These are phyloP conservation scores for Paecilomyces niveus DNA, from an alignment of 2,329 filamentous ascomycete species.

Conservation along the genomic window DNA sequence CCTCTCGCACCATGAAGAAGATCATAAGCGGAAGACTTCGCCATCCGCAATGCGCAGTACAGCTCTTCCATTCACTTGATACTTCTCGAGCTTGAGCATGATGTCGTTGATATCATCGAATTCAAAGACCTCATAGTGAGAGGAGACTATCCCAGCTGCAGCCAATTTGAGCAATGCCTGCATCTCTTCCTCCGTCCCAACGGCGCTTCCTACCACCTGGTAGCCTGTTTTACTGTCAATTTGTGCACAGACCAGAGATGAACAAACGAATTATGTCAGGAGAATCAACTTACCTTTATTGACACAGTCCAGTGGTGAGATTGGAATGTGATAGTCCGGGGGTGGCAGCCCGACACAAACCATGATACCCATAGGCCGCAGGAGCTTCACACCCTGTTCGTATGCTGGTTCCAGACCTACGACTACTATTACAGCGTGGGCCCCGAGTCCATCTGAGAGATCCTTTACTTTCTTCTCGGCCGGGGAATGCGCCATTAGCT, in stretches of 20 bases:
- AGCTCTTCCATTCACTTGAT: slow-evolving; percentile 18
- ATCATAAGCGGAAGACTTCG: neutral
- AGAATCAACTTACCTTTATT: slow-evolving; percentile 19
- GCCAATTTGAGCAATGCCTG: slow-evolving; percentile 31
- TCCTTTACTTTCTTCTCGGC: slow-evolving; percentile 23
- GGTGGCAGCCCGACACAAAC: slow-evolving; percentile 35
- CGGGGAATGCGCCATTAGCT: neutral
- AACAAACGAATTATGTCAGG: neutral
- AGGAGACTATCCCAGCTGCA: slow-evolving; percentile 23
- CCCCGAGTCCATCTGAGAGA: slow-evolving; percentile 30
- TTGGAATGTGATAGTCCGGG: slow-evolving; percentile 32
- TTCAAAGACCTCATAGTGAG: slow-evolving; percentile 15
- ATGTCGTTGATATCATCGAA: slow-evolving; percentile 18
- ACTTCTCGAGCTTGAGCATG: slow-evolving; percentile 15
- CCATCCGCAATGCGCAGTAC: slow-evolving; percentile 19
- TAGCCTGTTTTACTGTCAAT: slow-evolving; percentile 18
- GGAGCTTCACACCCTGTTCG: slow-evolving; percentile 25
- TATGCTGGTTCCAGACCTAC: slow-evolving; percentile 33
- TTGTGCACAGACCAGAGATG: neutral
- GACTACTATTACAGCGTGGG: slow-evolving; percentile 33
- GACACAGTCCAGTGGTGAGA: slow-evolving; percentile 32
- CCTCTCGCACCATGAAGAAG: neutral
- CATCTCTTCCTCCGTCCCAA: slow-evolving; percentile 32
- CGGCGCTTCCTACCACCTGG: slow-evolving; percentile 28
- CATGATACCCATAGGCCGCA: slow-evolving; percentile 31